Evolutionary conservation across 495 filamentous ascomycete genomes (phyloP).

Genomic region (Annulohypoxylon bovei): DNA sequence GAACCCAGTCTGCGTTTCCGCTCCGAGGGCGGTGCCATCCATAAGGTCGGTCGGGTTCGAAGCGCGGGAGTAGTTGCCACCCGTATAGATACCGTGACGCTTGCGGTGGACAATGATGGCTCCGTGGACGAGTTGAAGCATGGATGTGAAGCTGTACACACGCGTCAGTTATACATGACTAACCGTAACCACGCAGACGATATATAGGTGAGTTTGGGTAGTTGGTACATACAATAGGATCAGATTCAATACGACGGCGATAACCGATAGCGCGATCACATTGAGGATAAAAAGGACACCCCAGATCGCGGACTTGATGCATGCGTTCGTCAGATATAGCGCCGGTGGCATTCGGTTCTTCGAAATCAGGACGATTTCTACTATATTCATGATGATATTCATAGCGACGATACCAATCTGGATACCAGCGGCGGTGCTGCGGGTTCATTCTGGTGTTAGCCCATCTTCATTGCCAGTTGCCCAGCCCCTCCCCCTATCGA

Average conservation of each 20-base stretch:
- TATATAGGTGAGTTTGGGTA: not conserved
- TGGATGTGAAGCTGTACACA: constrained; percentile 22
- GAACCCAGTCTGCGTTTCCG: not conserved
- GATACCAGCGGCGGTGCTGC: constrained; percentile 26
- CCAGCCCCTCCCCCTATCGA: not conserved
- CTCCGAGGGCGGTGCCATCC: constrained; percentile 6
- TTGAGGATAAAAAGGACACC: constrained; percentile 31
- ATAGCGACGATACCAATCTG: constrained; percentile 30
- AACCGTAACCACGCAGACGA: not conserved
- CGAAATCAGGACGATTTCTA: constrained; percentile 41
- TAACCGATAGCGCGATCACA: constrained; percentile 4
- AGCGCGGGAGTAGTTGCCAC: constrained; percentile 24
- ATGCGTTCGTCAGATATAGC: constrained; percentile 32
- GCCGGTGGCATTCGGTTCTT: constrained; percentile 29
- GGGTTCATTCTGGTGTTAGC: constrained; percentile 18
- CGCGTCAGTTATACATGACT: not conserved
- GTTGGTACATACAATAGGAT: constrained; percentile 31
- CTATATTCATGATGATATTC: constrained; percentile 36
- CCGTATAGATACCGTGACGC: constrained; percentile 24
- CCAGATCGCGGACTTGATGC: constrained; percentile 39
- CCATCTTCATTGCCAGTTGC: not conserved
- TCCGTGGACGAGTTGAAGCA: constrained; percentile 37
- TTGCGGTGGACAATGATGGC: constrained; percentile 39
- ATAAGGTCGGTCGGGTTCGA: constrained; percentile 12
- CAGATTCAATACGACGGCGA: constrained; percentile 24